Evolutionary conservation across 73 alveolate genomes (phyloP).

Genomic region (Paraurostyla sp.): DNA sequence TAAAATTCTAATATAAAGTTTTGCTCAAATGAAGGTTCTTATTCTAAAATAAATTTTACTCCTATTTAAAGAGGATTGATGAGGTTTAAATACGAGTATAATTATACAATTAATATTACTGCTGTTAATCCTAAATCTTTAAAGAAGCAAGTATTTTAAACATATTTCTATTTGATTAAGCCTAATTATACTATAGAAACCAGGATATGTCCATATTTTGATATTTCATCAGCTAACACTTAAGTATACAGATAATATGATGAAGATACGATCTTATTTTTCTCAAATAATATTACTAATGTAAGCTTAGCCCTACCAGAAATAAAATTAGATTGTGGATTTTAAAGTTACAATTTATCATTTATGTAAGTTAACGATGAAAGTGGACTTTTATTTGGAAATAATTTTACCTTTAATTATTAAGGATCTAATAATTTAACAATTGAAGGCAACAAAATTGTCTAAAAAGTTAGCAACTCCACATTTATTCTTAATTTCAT

Average conservation of each 20-base stretch:
- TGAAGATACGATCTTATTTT: background rate
- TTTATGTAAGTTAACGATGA: too few relatives aligned
- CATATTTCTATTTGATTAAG: background rate
- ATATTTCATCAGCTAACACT: background rate
- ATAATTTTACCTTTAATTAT: background rate
- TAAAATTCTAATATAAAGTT: background rate
- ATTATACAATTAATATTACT: background rate
- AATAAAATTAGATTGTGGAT: background rate
- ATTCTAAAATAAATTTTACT: background rate
- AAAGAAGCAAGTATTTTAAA: background rate
- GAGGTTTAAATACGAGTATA: background rate
- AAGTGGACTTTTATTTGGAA: too few relatives aligned
- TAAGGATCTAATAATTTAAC: background rate
- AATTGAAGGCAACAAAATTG: background rate
- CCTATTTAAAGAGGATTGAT: background rate
- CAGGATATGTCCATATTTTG: background rate
- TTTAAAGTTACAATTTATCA: background rate
- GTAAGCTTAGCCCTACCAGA: background rate
- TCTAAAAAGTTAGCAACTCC: background rate
- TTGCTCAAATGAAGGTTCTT: background rate
- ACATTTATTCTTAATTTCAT: background rate
- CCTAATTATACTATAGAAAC: background rate
- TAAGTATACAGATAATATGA: background rate
- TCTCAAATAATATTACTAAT: background rate
- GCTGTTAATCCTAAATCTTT: background rate